Evolutionary conservation across 345 rosid genomes (phyloP).

Genomic region (Lenwebbia sp.): DNA sequence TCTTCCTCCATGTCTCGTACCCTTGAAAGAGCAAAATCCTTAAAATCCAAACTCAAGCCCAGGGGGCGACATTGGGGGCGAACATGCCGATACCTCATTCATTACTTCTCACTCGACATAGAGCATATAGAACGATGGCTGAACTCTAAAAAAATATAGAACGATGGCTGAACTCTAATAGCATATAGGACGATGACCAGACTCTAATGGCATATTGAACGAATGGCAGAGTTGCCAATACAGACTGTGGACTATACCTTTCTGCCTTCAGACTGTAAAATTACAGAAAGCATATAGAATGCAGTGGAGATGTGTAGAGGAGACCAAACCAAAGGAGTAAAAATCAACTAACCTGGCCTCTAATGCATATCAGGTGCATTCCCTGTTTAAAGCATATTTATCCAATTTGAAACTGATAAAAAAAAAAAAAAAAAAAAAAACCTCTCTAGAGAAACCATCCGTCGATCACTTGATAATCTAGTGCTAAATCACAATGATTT

Average conservation of each 20-base stretch:
- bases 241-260: background rate
- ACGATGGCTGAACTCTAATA: background rate
- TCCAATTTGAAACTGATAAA: background rate
- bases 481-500: background rate
- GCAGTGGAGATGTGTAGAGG: background rate
- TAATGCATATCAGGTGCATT: background rate
- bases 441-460: background rate
- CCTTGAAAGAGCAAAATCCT: too few relatives aligned
- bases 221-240: background rate
- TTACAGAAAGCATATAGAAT: background rate
- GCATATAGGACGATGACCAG: background rate
- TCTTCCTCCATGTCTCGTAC: too few relatives aligned
- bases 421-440: too few relatives aligned
- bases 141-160: too few relatives aligned
- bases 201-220: background rate
- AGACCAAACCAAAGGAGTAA: background rate
- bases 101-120: background rate
- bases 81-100: background rate
- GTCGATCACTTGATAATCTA: background rate
- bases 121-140: background rate
- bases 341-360: background rate
- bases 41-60: too few relatives aligned
- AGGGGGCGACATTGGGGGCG: too few relatives aligned
- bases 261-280: background rate
- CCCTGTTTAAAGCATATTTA: background rate